A percentile compares a stretch with the other conserved stretches of the same genome.
Evolutionary conservation across 345 rosid genomes (phyloP).

Genomic region (Aquilaria yunnanensis): DNA sequence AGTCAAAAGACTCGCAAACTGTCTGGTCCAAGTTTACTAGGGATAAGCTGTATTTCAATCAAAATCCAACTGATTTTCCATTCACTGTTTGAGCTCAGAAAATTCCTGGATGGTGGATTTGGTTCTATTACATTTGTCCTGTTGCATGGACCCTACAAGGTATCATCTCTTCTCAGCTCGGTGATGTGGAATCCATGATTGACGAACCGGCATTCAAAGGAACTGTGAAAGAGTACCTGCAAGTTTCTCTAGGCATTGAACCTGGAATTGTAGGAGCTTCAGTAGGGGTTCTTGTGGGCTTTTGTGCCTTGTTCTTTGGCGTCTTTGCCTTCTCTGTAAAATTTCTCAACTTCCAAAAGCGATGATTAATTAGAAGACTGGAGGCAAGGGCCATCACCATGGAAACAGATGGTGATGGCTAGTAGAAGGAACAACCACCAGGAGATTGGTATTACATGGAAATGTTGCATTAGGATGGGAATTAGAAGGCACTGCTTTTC

Average conservation of each 20-base stretch:
- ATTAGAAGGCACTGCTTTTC: too few species aligned
- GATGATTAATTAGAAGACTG: constrained; percentile 26
- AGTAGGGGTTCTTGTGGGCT: constrained; percentile 43
- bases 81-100: constrained; percentile 26
- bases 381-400: too few species aligned
- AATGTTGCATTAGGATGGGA: too few species aligned
- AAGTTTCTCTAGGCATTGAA: constrained; percentile 37
- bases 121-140: constrained; percentile 86
- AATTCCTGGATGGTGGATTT: constrained; percentile 93
- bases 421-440: not conserved
- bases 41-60: not conserved
- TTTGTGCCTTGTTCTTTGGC: constrained; percentile 56
- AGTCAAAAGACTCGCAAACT: too few species aligned
- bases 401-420: not conserved
- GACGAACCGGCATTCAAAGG: constrained; percentile 45
- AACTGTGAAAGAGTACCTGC: constrained; percentile 57
- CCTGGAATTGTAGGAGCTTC: constrained; percentile 45
- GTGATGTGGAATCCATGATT: constrained; percentile 63
- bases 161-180: constrained; percentile 68
- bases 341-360: constrained; percentile 71
- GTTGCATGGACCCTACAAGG: constrained; percentile 86
- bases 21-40: not conserved
- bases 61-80: not conserved
- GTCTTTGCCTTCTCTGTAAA: constrained; percentile 55
- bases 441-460: not conserved